phyloP scores from a whole-genome alignment of 805 yeast species.

The Blastobotrys mokoenaii region DNA sequence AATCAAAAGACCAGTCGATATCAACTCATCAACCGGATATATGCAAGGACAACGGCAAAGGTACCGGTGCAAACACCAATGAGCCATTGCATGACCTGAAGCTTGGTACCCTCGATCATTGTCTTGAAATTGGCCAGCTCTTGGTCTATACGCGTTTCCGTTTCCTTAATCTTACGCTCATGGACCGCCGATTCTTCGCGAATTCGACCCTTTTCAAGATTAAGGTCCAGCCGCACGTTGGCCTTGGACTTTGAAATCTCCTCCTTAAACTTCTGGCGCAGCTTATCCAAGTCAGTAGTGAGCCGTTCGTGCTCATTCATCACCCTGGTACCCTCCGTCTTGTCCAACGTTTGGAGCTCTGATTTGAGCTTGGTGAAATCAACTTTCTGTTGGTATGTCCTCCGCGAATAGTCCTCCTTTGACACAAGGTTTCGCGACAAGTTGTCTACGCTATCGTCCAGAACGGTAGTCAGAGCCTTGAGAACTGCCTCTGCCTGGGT shows the following conservation, averaged over 20 bases:
- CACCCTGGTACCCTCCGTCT: conserved; percentile 71
- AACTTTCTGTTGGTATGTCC: conserved; percentile 91
- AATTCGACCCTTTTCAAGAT: conserved; percentile 89
- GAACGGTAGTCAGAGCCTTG: conserved; percentile 58
- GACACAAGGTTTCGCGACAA: conserved; percentile 75
- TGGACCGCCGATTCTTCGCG: conserved; percentile 90
- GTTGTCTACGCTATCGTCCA: conserved; percentile 70
- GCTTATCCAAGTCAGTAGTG: conserved; percentile 74
- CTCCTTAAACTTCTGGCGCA: conserved; percentile 77
- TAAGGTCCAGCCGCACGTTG: conserved; percentile 81
- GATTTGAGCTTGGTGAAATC: conserved; percentile 93
- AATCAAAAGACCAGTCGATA: no score
- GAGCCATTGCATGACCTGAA: conserved; percentile 97
- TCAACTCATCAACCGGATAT: conserved; percentile 51
- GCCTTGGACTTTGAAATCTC: conserved; percentile 88
- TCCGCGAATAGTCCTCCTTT: conserved; percentile 70
- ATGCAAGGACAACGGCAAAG: conserved; percentile 86
- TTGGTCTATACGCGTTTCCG: conserved; percentile 90
- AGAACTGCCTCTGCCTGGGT: conserved; percentile 79
- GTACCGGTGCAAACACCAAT: conserved; percentile 99
- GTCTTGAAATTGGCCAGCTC: conserved; percentile 91
- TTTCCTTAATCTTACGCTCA: conserved; percentile 88
- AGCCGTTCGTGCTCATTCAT: conserved; percentile 83
- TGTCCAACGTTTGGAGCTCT: conserved; percentile 81
- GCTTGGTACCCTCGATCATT: conserved; percentile 90